phyloP scores from a whole-genome alignment of 2,329 filamentous ascomycete species.

The Setomelanomma holmii region DNA sequence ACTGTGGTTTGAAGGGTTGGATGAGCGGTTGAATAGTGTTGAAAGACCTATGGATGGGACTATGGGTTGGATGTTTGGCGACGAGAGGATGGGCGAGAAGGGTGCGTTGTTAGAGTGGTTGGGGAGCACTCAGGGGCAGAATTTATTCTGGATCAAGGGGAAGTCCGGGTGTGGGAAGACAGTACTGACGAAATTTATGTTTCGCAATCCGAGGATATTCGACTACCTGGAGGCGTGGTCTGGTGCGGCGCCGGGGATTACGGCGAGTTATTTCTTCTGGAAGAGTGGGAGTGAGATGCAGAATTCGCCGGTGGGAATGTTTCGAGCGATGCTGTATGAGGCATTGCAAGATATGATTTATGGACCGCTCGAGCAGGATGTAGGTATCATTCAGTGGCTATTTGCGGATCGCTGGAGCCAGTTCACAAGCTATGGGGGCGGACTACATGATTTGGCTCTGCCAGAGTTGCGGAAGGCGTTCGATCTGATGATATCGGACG shows the following conservation, averaged over 20 bases:
- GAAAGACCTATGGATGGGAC: constrained; percentile 24
- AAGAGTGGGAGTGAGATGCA: constrained; percentile 39
- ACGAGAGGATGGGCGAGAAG: constrained; percentile 18
- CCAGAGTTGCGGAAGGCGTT: constrained; percentile 31
- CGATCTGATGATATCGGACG: constrained; percentile 36
- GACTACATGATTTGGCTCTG: constrained; percentile 28
- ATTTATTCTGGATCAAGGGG: constrained; percentile 42
- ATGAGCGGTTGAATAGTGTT: constrained; percentile 34
- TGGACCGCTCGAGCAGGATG: constrained; percentile 35
- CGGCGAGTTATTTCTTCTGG: constrained; percentile 57
- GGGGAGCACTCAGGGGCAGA: constrained; percentile 29
- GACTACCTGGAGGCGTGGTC: constrained; percentile 39
- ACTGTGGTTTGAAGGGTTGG: constrained; percentile 31
- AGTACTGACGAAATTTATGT: constrained; percentile 52
- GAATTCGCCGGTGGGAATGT: constrained; percentile 30
- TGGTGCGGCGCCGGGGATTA: constrained; percentile 34
- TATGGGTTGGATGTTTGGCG: constrained; percentile 33
- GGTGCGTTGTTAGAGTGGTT: constrained; percentile 38
- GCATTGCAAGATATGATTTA: constrained; percentile 42
- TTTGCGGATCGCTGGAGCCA: constrained; percentile 40
- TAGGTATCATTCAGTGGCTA: constrained; percentile 28
- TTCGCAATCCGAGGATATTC: constrained; percentile 33
- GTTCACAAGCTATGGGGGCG: constrained; percentile 37
- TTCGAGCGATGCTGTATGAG: constrained; percentile 39
- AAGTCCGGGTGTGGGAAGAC: constrained; percentile 58